These are phyloP conservation scores for Epicoccum sorghinum DNA, from an alignment of 2,329 filamentous ascomycete genomes.

Conservation along the genomic window DNA sequence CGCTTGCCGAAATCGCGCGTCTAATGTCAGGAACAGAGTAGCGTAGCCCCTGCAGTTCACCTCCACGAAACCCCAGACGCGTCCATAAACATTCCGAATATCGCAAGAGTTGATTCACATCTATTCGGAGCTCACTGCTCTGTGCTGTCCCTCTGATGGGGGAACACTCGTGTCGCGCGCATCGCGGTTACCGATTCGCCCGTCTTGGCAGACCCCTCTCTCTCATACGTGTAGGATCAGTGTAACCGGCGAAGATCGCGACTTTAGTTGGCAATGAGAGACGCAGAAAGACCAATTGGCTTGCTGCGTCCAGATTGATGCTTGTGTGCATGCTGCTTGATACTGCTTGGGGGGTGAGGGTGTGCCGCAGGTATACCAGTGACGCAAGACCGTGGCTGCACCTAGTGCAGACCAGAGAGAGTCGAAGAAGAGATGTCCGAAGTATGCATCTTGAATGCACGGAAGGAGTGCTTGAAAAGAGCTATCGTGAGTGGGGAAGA, in stretches of 20 bases:
- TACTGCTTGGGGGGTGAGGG: neutral
- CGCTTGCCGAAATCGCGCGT: slow-evolving; percentile 17
- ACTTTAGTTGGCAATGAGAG: neutral
- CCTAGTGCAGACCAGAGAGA: neutral
- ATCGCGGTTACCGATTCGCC: slow-evolving; percentile 2
- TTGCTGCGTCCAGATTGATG: neutral
- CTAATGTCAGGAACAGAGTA: slow-evolving; percentile 14
- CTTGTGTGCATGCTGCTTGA: neutral
- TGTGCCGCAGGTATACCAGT: neutral
- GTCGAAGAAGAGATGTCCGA: neutral
- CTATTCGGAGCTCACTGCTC: neutral
- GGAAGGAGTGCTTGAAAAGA: neutral
- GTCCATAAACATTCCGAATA: neutral
- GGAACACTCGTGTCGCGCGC: slow-evolving; percentile 11
- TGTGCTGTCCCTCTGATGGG: neutral
- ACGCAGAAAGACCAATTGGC: neutral
- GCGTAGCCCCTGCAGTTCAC: slow-evolving; percentile 5
- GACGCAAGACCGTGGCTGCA: neutral
- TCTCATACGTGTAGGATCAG: slow-evolving; percentile 2
- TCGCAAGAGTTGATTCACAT: neutral
- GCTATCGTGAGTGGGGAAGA: slow-evolving; percentile 9
- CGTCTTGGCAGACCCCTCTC: slow-evolving; percentile 7
- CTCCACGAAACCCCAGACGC: neutral
- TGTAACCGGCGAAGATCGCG: neutral
- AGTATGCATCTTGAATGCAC: neutral